Evolutionary conservation across 768 basidiomycete genomes (phyloP).

Genomic region (Mycena belliarum): DNA sequence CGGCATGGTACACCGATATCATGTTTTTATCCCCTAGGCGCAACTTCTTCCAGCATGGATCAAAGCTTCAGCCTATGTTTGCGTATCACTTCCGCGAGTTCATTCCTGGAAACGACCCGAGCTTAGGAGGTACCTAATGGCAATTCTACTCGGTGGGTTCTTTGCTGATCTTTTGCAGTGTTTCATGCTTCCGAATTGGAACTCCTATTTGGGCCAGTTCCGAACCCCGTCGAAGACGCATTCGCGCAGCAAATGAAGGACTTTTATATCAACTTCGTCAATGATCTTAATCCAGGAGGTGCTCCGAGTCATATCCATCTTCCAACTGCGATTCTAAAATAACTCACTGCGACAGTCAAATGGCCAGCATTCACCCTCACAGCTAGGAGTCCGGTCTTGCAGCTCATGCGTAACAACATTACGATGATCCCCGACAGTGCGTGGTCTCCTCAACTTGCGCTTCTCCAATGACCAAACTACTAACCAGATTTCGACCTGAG

Average conservation of each 20-base stretch:
- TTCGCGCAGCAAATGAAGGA: conserved; percentile 52
- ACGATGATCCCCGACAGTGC: conserved; percentile 56
- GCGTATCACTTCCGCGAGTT: conserved; percentile 59
- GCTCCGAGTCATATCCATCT: not conserved
- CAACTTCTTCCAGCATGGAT: conserved; percentile 50
- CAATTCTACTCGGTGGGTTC: not conserved
- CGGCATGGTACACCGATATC: conserved; percentile 58
- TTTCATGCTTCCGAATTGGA: conserved; percentile 50
- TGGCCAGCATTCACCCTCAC: conserved; percentile 48
- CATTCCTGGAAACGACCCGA: conserved; percentile 52
- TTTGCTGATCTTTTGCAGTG: conserved; percentile 31
- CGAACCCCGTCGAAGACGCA: conserved; percentile 40
- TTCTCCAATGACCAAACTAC: not conserved
- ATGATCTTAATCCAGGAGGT: conserved; percentile 56
- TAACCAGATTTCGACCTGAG: conserved; percentile 41
- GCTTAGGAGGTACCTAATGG: conserved; percentile 42
- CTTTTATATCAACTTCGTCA: conserved; percentile 58
- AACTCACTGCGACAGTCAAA: conserved; percentile 28
- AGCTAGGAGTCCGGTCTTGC: conserved; percentile 40
- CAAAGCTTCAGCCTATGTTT: conserved; percentile 49
- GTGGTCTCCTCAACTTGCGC: conserved; percentile 5
- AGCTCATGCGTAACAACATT: conserved; percentile 52
- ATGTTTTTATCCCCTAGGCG: conserved; percentile 57
- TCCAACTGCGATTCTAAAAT: not conserved
- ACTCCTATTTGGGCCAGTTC: conserved; percentile 51